Base-by-base conservation (phyloP, 129 eudicot genomes). In the Calendula officinalis region DNA sequence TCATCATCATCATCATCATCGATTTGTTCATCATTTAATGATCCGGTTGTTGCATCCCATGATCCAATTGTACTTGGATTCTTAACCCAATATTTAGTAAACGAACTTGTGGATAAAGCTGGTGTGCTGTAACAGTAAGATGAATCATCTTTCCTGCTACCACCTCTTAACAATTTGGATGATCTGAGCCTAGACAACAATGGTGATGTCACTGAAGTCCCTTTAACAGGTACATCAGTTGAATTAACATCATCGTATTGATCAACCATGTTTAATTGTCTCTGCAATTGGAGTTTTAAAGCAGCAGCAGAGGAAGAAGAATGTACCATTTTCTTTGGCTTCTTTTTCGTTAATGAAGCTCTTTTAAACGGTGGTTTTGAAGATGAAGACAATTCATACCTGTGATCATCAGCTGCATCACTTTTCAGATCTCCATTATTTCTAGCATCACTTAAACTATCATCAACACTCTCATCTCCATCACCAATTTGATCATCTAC, bases 61-160 rank as follows among this genome's bases (percentile, higher is more conserved):
- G 99, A 92, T 32, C 88, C 96, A 52, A 82, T 84, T 1, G 85
- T 82, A 52, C 96, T 88, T 6, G 96, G 95, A 74, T 91, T 79
- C 68, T 75, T 72, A 67, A 70, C 70, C 44, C 74, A 42, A 36
- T 83, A 92, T 44, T 77, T 79, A 58, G 70, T 85, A 47, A 66
- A 79, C 9, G 96, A 88, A 62, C 95, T 78, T 17, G 92, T 83
- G 5, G 99, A 92, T 79, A 92, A 69, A 34, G 96, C 95, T 0
- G 99, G 96, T 4, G 99, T 92, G 69, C 96, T 86, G 50, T 85
- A 78, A 12, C 95, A 70, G 62, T 77, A 72, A n/a, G 89, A 81
- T 7, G 94, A 87, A 63, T 92, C 96, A 16, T 83, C 99, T 69
- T 82, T 88, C 55, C 82, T 75, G 27, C 76, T 69, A 56, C 72